Conservation (phyloP, 192 early-diverging fungal species). For the Spizellomyces punctatus region DNA sequence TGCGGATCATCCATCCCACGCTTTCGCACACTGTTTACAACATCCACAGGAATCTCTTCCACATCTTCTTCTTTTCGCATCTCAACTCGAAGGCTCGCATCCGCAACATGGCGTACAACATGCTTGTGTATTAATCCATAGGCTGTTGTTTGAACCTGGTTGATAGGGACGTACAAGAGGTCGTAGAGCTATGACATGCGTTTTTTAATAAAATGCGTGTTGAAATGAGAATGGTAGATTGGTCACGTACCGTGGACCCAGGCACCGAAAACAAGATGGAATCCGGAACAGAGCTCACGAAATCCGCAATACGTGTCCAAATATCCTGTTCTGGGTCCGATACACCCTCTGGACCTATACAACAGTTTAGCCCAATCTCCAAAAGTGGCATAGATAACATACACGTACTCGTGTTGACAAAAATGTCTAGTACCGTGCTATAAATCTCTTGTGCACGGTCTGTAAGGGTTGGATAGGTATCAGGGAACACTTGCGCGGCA, state of each 20-base stretch:
- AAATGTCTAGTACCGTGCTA: neutral
- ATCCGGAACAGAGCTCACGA: too few species aligned
- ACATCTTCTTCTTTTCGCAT: slow-evolving; percentile 17
- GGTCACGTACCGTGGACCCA: too few species aligned
- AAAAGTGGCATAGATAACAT: neutral
- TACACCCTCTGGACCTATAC: too few species aligned
- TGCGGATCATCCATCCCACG: slow-evolving; percentile 1
- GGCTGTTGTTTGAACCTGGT: slow-evolving; percentile 34
- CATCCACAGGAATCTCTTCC: neutral
- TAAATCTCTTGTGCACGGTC: neutral
- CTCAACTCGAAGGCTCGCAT: slow-evolving; percentile 42
- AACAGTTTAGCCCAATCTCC: too few species aligned
- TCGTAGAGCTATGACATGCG: slow-evolving; percentile 28
- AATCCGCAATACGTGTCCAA: too few species aligned
- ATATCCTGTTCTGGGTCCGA: too few species aligned
- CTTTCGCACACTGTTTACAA: slow-evolving; percentile 36
- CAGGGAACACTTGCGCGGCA: slow-evolving; percentile 2
- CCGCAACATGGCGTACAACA: slow-evolving; percentile 33
- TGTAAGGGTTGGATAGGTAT: slow-evolving; percentile 8
- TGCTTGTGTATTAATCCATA: slow-evolving; percentile 37
- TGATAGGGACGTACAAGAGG: slow-evolving; percentile 34
- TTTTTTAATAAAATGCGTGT: too few species aligned
- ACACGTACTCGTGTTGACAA: neutral
- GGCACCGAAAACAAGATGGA: too few species aligned
- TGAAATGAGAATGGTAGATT: too few species aligned